A percentile compares a stretch with the other conserved stretches of the same genome.
Evolutionary conservation across 2,329 filamentous ascomycete genomes (phyloP).

Genomic region (Trematosphaeria pertusa): DNA sequence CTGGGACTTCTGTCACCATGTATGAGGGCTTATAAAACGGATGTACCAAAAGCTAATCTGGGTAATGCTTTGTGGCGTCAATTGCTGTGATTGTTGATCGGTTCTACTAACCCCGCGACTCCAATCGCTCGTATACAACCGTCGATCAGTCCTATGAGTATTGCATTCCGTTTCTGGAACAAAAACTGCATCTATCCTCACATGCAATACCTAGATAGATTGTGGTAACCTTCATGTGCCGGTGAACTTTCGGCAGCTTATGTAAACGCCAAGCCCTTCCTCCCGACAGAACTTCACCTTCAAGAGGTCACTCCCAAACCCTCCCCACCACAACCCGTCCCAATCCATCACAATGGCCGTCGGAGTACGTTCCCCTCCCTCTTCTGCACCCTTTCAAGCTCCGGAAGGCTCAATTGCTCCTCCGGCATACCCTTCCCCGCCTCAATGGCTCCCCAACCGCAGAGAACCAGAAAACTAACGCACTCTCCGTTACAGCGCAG

Average conservation of each 20-base stretch:
- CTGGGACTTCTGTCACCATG: constrained; percentile 7
- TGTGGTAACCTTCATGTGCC: too few species aligned
- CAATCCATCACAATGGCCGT: constrained; percentile 53
- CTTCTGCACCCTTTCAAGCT: constrained; percentile 26
- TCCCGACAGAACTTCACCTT: constrained; percentile 40
- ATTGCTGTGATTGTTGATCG: too few species aligned
- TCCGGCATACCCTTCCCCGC: constrained; percentile 29
- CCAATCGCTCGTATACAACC: too few species aligned
- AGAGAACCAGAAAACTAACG: constrained; percentile 40
- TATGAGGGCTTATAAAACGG: constrained; percentile 12
- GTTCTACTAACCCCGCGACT: too few species aligned
- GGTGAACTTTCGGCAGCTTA: too few species aligned
- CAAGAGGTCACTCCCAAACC: constrained; percentile 58
- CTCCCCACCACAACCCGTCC: constrained; percentile 43
- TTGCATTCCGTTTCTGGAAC: too few species aligned
- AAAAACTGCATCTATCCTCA: too few species aligned
- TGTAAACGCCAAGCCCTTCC: constrained; percentile 13
- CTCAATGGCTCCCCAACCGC: constrained; percentile 34
- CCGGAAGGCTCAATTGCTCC: constrained; percentile 36
- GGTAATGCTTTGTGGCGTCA: too few species aligned
- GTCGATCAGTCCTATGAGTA: too few species aligned
- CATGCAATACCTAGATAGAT: too few species aligned
- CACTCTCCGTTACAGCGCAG: constrained; percentile 72
- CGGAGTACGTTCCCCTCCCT: constrained; percentile 47
- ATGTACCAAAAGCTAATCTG: constrained; percentile 8